A percentile compares a stretch with the other conserved stretches of the same genome.
phyloP scores from a whole-genome alignment of 441 rosid species.

The Raphanus hybrid region DNA sequence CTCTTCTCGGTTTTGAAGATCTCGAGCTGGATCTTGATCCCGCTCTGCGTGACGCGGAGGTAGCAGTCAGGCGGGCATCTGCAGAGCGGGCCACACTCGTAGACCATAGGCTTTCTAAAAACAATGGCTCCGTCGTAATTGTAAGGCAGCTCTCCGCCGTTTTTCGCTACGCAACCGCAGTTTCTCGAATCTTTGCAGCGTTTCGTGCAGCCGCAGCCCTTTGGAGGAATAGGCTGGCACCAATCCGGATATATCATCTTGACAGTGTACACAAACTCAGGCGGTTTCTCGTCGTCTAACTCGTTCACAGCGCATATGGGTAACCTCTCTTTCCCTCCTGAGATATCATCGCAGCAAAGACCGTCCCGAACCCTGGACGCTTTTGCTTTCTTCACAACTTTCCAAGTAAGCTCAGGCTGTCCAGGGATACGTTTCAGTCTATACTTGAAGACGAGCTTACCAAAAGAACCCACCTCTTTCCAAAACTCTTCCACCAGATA shows the following conservation, averaged over 20 bases:
- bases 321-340: slow-evolving; percentile 63
- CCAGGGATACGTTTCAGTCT: slow-evolving; percentile 60
- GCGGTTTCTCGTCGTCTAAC: slow-evolving; percentile 77
- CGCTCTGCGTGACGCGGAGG: slow-evolving; percentile 76
- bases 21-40: slow-evolving; percentile 83
- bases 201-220: slow-evolving; percentile 65
- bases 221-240: slow-evolving; percentile 56
- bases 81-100: slow-evolving; percentile 88
- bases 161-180: slow-evolving; percentile 65
- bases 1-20: slow-evolving; percentile 75
- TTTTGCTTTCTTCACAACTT: slow-evolving; percentile 58
- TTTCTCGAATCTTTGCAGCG: slow-evolving; percentile 58
- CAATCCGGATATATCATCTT: slow-evolving; percentile 62
- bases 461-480: slow-evolving; percentile 63
- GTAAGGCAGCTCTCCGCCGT: slow-evolving; percentile 81
- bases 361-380: slow-evolving; percentile 56
- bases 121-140: slow-evolving; percentile 79
- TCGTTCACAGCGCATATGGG: slow-evolving; percentile 82
- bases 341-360: slow-evolving; percentile 43
- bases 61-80: slow-evolving; percentile 75
- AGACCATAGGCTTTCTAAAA: slow-evolving; percentile 61
- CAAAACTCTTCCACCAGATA: slow-evolving; percentile 62
- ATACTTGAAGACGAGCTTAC: slow-evolving; percentile 71
- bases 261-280: slow-evolving; percentile 57
- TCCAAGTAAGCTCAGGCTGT: slow-evolving; percentile 86